Evolutionary conservation across 78 protist species (phyloP).

Genomic region (Dictyostelium purpureum): DNA sequence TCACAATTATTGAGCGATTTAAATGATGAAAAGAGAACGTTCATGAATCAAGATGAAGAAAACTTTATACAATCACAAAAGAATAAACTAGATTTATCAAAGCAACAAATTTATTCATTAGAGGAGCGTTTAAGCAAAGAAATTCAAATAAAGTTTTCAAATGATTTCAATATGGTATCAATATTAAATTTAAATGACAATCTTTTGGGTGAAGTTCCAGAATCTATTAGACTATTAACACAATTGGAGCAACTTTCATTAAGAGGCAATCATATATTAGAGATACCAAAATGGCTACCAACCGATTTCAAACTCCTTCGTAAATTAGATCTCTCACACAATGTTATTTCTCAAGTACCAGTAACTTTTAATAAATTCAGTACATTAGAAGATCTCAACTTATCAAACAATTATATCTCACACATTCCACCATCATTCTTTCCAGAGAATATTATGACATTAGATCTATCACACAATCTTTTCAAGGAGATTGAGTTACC

Average conservation of each 20-base stretch:
- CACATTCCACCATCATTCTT: slow-evolving; percentile 7
- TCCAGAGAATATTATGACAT: slow-evolving; percentile 39
- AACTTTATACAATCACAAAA: neutral
- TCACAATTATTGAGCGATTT: neutral
- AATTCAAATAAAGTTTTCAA: neutral
- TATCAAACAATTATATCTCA: neutral
- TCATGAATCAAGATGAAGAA: neutral
- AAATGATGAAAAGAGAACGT: slow-evolving; percentile 14
- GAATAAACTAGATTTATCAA: neutral
- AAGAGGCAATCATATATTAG: slow-evolving; percentile 17
- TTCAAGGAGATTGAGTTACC: slow-evolving; percentile 36
- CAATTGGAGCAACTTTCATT: slow-evolving; percentile 17
- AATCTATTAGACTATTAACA: neutral
- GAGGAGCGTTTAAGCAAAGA: neutral
- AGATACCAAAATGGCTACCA: slow-evolving; percentile 66
- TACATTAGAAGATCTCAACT: slow-evolving; percentile 14
- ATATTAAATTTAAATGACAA: slow-evolving; percentile 26
- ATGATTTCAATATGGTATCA: neutral
- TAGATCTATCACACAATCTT: slow-evolving; percentile 22
- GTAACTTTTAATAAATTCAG: neutral
- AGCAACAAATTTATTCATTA: neutral
- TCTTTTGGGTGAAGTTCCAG: slow-evolving; percentile 62
- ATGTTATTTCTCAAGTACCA: neutral
- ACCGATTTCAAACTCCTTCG: neutral
- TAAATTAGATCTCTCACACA: slow-evolving; percentile 21